Percentiles rank a stretch among this genome's conserved stretches.
These are phyloP conservation scores for Acer campestre DNA, from an alignment of 345 rosid species.

Conservation along the genomic window DNA sequence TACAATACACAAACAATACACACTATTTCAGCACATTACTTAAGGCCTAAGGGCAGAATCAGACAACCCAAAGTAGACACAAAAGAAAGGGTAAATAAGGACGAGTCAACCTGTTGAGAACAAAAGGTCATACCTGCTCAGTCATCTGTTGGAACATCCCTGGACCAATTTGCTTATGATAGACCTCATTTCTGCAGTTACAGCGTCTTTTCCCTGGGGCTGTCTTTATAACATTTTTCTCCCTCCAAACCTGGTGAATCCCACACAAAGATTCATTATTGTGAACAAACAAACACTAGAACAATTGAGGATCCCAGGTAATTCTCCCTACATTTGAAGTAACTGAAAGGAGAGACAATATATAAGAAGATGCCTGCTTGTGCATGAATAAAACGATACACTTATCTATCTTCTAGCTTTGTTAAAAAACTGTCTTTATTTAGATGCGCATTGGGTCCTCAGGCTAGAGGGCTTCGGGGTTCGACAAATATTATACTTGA, in stretches of 20 bases:
- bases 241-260: constrained; percentile 87
- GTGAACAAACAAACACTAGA: constrained; percentile 2
- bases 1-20: neutral
- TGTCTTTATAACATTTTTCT: constrained; percentile 85
- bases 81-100: neutral
- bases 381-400: neutral
- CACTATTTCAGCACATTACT: neutral
- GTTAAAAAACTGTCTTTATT: neutral
- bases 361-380: neutral
- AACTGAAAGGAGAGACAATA: neutral
- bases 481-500: neutral
- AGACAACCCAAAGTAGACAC: constrained; percentile 1
- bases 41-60: neutral
- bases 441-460: neutral
- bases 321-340: neutral
- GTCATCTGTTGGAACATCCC: constrained; percentile 99
- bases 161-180: constrained; percentile 98
- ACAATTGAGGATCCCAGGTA: neutral
- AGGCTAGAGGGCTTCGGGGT: neutral
- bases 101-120: neutral
- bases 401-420: neutral
- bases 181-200: constrained; percentile 97
- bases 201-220: constrained; percentile 97
- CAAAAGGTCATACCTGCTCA: constrained; percentile 59
- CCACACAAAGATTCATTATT: constrained; percentile 5